Base-by-base conservation (phyloP, 306 rosid species). In the Citrullus mucosospermus region DNA sequence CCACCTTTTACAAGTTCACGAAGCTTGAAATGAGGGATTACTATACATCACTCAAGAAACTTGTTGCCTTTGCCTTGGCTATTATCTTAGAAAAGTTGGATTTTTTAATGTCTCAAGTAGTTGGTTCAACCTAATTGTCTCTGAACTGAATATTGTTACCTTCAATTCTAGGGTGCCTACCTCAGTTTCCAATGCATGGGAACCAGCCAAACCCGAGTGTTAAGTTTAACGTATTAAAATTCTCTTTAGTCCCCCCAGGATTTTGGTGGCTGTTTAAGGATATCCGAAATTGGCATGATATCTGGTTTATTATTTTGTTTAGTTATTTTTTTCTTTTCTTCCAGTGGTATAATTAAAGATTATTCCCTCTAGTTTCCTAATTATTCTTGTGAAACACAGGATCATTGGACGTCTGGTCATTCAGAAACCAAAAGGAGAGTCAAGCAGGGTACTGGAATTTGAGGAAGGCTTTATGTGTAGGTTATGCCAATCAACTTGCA, bases 401-500 rank as follows among this genome's bases (percentile, higher is more conserved):
- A 78, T 83, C 91, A 28, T 78, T 85, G 80, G 98, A 89, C 82
- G 87, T 88, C 72, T 87, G 81, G 83, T 78, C 81, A 75, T 80
- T 61, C 79, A 75, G 90, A 84, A 87, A 81, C 82, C 43, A 82
- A 76, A 88, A 79, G 76, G 93, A 89, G 81, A 83, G 67, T 48
- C 83, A 75, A 74, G 82, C 57, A 30, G 87, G 81, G 82, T 92
- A 91, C 85, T 85, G 74, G 78, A 87, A 85, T 73, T 83, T 95
- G 90, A 92, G 98, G 89, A 92, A 91, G 86, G 90, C 97, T 67
- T 83, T 95, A 83, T 92, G 98, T 80, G 88, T 87, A 60, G 98
- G 98, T 44, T 95, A 80, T 89, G 98, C 97, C 14, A 95, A 82
- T 89, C 98, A 95, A 85, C 96, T 92, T 71, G 97, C 97, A 84